phyloP scores from a whole-genome alignment of 768 basidiomycete genomes.

The Hemileccinum impolitum region DNA sequence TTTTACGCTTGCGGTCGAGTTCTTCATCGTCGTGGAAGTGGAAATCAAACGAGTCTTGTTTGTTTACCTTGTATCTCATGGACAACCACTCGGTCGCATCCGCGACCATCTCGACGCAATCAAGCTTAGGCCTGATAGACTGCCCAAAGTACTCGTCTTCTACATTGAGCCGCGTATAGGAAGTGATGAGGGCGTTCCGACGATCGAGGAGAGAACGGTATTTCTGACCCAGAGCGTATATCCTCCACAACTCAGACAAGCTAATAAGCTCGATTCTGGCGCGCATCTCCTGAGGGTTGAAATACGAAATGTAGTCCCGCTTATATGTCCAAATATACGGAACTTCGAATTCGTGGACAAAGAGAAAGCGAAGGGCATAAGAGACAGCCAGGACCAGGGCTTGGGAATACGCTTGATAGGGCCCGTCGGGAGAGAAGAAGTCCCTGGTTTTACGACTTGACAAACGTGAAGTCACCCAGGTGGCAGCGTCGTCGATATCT shows the following conservation, averaged over 20 bases:
- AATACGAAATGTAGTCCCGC: slow-evolving; percentile 84
- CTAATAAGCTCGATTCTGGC: slow-evolving; percentile 68
- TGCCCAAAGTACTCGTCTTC: slow-evolving; percentile 75
- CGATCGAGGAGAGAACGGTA: slow-evolving; percentile 85
- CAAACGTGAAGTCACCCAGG: slow-evolving; percentile 83
- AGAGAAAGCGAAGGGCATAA: slow-evolving; percentile 74
- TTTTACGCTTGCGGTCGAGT: slow-evolving; percentile 63
- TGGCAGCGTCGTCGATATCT: slow-evolving; percentile 76
- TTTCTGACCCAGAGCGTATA: slow-evolving; percentile 83
- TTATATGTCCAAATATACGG: slow-evolving; percentile 95
- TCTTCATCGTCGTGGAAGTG: slow-evolving; percentile 70
- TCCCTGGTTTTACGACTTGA: slow-evolving; percentile 67
- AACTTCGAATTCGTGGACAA: slow-evolving; percentile 87
- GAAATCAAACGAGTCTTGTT: slow-evolving; percentile 58
- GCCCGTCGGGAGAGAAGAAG: slow-evolving; percentile 67
- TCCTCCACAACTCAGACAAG: slow-evolving; percentile 85
- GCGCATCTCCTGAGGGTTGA: slow-evolving; percentile 63
- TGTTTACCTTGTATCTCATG: slow-evolving; percentile 77
- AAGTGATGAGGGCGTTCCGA: slow-evolving; percentile 53
- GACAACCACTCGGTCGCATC: slow-evolving; percentile 90
- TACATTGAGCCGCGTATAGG: slow-evolving; percentile 66
- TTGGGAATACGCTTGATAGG: slow-evolving; percentile 54
- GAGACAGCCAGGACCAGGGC: slow-evolving; percentile 78
- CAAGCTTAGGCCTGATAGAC: slow-evolving; percentile 62
- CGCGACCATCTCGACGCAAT: slow-evolving; percentile 83